A percentile compares a stretch with the other conserved stretches of the same genome.
These are phyloP conservation scores for Lablab purpureus DNA, from an alignment of 306 rosid species.

Conservation along the genomic window DNA sequence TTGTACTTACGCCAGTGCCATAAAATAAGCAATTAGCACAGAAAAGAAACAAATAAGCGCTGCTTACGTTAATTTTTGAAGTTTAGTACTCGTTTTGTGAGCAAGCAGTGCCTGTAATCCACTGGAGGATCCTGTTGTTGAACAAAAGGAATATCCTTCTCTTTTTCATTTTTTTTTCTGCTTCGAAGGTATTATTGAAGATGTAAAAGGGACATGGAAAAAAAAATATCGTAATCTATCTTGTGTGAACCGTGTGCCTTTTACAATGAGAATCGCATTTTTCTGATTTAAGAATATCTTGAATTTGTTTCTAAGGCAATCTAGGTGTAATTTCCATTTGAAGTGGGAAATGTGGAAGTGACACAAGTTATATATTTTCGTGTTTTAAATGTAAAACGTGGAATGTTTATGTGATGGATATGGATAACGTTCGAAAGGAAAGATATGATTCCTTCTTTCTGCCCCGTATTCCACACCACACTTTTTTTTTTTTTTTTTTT, in stretches of 20 bases:
- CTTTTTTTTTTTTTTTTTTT: not conserved
- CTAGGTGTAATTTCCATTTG: not conserved
- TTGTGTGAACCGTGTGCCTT: not conserved
- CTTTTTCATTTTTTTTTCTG: not conserved
- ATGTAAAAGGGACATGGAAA: not conserved
- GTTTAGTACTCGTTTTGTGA: not conserved
- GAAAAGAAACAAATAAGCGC: not conserved
- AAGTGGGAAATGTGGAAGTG: not conserved
- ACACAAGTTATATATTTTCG: not conserved
- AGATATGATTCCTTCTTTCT: not conserved
- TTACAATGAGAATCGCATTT: not conserved
- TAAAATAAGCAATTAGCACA: not conserved
- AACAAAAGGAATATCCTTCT: conserved; percentile 6
- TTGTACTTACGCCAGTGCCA: not conserved
- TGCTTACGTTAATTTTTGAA: not conserved
- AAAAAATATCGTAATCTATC: not conserved
- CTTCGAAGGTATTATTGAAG: not conserved
- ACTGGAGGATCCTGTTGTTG: not conserved
- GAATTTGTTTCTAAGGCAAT: not conserved
- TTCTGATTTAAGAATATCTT: not conserved
- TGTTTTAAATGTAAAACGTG: not conserved
- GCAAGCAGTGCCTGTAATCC: not conserved
- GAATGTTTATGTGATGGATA: not conserved
- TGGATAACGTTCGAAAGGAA: not conserved
- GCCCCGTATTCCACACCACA: not conserved